Evolutionary conservation across 2,329 filamentous ascomycete genomes (phyloP).

Genomic region (Seiridium cupressi): DNA sequence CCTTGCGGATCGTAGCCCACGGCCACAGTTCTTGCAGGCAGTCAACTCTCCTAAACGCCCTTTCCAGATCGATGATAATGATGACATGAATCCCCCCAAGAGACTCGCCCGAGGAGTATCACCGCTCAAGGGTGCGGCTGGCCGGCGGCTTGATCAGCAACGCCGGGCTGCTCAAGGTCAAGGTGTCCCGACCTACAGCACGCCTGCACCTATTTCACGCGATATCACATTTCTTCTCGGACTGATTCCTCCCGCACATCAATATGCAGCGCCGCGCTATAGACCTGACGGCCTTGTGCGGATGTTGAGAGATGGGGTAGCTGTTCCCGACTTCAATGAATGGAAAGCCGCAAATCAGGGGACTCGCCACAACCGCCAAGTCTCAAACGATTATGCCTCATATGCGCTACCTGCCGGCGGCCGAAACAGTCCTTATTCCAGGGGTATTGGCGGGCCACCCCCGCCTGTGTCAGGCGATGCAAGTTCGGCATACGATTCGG

Average conservation of each 20-base stretch:
- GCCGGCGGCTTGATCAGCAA: slow-evolving; percentile 79
- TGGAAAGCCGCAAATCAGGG: slow-evolving; percentile 39
- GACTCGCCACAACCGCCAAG: slow-evolving; percentile 31
- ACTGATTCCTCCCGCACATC: slow-evolving; percentile 70
- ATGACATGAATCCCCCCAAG: slow-evolving; percentile 70
- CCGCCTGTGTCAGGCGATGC: neutral
- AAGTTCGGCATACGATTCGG: neutral
- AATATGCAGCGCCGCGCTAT: slow-evolving; percentile 71
- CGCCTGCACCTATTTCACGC: slow-evolving; percentile 68
- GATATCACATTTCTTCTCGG: slow-evolving; percentile 64
- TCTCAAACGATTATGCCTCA: neutral
- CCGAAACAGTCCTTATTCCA: slow-evolving; percentile 42
- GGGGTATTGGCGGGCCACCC: slow-evolving; percentile 4
- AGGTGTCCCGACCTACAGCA: slow-evolving; percentile 30
- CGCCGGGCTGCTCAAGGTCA: slow-evolving; percentile 55
- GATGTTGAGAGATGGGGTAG: slow-evolving; percentile 64
- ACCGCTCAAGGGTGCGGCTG: slow-evolving; percentile 86
- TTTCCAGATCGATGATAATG: slow-evolving; percentile 68
- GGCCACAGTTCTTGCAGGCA: slow-evolving; percentile 43
- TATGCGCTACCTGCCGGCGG: slow-evolving; percentile 31
- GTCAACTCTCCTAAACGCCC: slow-evolving; percentile 61
- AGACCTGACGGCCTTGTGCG: slow-evolving; percentile 69
- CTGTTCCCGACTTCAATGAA: slow-evolving; percentile 57
- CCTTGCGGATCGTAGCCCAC: slow-evolving; percentile 38
- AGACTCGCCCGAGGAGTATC: slow-evolving; percentile 89